phyloP scores from a whole-genome alignment of 2,329 filamentous ascomycete species.

The Botrytis galanthina region DNA sequence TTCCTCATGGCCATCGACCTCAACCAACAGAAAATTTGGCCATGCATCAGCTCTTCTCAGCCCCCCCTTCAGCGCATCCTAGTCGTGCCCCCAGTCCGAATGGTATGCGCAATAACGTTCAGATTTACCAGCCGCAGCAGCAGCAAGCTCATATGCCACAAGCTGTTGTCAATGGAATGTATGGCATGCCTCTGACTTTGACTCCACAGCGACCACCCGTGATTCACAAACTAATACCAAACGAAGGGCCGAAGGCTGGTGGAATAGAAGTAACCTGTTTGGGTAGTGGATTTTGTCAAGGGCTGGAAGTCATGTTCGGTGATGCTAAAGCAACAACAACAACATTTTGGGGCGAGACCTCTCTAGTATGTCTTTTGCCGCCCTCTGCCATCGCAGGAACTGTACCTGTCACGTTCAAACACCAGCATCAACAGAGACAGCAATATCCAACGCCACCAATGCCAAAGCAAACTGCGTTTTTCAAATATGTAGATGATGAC shows the following conservation, averaged over 20 bases:
- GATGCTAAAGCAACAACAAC: constrained; percentile 61
- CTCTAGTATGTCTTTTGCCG: constrained; percentile 61
- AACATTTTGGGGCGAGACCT: constrained; percentile 62
- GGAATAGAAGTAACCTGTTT: constrained; percentile 86
- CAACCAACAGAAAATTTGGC: constrained; percentile 64
- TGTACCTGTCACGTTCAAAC: constrained; percentile 60
- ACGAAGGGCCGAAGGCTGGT: constrained; percentile 76
- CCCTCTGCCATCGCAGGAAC: constrained; percentile 56
- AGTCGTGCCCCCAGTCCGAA: constrained; percentile 77
- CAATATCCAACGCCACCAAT: constrained; percentile 44
- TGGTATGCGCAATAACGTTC: constrained; percentile 48
- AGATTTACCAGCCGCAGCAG: constrained; percentile 45
- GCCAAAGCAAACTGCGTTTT: constrained; percentile 52
- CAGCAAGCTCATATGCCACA: constrained; percentile 47
- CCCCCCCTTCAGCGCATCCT: constrained; percentile 67
- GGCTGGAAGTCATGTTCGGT: constrained; percentile 83
- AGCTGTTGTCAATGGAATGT: constrained; percentile 49
- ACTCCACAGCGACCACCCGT: constrained; percentile 56
- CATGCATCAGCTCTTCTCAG: constrained; percentile 66
- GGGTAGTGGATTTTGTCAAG: constrained; percentile 75
- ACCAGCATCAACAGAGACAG: constrained; percentile 47
- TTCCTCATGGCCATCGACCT: constrained; percentile 56
- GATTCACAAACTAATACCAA: constrained; percentile 81
- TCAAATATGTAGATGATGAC: constrained; percentile 73
- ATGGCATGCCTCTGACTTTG: constrained; percentile 49